Base-by-base conservation (phyloP, 2,329 filamentous ascomycete genomes). In the Penicillium sp. region DNA sequence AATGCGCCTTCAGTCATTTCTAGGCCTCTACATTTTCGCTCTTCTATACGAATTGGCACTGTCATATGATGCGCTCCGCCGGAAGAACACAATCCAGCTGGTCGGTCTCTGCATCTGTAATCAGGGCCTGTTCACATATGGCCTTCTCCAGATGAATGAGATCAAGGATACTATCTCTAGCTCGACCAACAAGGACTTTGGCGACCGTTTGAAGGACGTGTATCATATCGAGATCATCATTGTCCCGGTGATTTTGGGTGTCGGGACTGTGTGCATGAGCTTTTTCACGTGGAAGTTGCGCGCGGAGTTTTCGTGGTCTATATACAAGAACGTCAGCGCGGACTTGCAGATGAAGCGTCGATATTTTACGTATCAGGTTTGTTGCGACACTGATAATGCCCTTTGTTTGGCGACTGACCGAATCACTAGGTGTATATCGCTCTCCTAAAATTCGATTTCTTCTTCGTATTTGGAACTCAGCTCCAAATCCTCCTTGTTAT, bases 301-400 rank as follows among this genome's bases (percentile, higher is more conserved):
- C 6, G 60, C 54, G 1, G 60, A 63, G 12, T 60, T 60, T 32
- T 61, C 60, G 1, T 63, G 60, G 60, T 60, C 53, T 16, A 63
- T 63, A 29, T 63, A 63, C 48, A 61, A 63, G 42, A 58, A 57
- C 27, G 61, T 63, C 51, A 63, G 59, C 13, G 60, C 60, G 1
- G 60, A 63, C 47, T 35, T 63, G 37, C 59, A 57, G 46, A 63
- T 63, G 60, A 63, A 60, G 47, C 58, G 59, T 18, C 54, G 59
- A 37, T 63, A 63, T 50, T 46, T 52, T 15, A 56, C 50, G 18
- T 63, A 61, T 31, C 60, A 63, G 57, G 60, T 61, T 27, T 10
- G 52, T 44, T 10, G 15, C n/a, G 9, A 8, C 16, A 3, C 21
- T 25, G 12, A 1, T 31, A 21, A 4, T 27, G 2, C 10, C 3